Conservation (phyloP, 345 rosid genomes). For the Lagerstroemia speciosa region DNA sequence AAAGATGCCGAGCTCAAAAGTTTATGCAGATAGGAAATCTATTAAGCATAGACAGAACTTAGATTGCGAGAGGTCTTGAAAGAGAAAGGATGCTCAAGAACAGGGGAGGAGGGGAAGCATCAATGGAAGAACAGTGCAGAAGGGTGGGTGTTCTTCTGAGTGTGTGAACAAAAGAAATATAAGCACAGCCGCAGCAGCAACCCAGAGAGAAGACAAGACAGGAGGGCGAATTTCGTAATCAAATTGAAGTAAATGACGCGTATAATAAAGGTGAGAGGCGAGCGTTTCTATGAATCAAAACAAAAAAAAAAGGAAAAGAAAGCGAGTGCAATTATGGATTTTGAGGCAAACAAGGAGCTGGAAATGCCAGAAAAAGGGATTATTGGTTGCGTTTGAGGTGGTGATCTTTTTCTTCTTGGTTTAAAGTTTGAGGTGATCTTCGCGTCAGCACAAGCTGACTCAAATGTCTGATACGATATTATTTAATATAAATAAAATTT, state of each 20-base stretch:
- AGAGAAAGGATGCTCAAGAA: neutral
- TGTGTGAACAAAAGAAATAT: neutral
- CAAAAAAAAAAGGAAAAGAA: too few species aligned
- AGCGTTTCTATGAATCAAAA: neutral
- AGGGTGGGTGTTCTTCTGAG: neutral
- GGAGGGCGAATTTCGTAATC: neutral
- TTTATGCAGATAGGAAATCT: neutral
- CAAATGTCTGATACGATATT: too few species aligned
- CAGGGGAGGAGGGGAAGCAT: neutral
- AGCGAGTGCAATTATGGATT: neutral
- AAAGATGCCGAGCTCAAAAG: neutral
- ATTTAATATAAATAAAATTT: too few species aligned
- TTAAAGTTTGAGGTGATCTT: too few species aligned
- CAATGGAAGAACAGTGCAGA: neutral
- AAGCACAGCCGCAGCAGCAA: neutral
- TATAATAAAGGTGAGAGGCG: neutral
- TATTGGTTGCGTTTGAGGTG: too few species aligned
- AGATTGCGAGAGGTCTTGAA: too few species aligned
- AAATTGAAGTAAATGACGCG: neutral
- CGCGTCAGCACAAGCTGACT: too few species aligned
- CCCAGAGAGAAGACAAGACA: neutral
- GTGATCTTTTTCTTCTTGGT: too few species aligned
- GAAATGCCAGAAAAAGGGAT: too few species aligned
- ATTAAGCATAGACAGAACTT: too few species aligned
- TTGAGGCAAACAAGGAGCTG: neutral